Evolutionary conservation across 208 protist genomes (phyloP), one percentile per base, ranked within the genome.

Genomic region (Leishmania gerbilli): DNA sequence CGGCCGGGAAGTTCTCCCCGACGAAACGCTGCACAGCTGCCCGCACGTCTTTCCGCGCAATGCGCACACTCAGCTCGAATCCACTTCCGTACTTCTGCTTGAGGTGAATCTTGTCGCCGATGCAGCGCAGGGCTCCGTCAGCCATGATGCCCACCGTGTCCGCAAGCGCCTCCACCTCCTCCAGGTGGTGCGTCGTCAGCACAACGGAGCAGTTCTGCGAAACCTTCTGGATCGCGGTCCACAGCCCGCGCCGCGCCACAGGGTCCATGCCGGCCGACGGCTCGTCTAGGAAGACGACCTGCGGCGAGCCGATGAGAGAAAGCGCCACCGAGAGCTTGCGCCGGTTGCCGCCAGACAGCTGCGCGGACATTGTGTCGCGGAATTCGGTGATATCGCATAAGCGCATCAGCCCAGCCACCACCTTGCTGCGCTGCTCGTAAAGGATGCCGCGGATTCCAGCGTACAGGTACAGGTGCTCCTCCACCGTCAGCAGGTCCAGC

Each of bases 181-280:
- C 96, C 87, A 99, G 88, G 75, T 98, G 95, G 82, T 99, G 97
- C 74, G 97, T 98, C 72, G 97, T 98, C 71, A 99, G 82, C 81
- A 96, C 88, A 7, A 96, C 88, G 42, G 93, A 90, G 88, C 91
- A 94, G 81, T 91, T 88, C 76, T 89, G 79, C 0, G 91, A 83
- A 27, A 90, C 90, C 85, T 74, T 76, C 78, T 93, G 87, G 67
- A 92, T 93, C 9, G 85, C 83, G 37, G 78, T 90, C 95, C 94
- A 97, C 31, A 97, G 64, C 7, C 78, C 77, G n/a, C 91, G 85
- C 17, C 91, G 85, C 1, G 87, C 85, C 6, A 89, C 76, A 8
- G 90, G 89, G 87, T 96, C 93, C 90, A 96, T 91, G 11, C 91
- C 91, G 0, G 88, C 85, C 0, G 91, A 90, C 34, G 93, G 93